A percentile compares a stretch with the other conserved stretches of the same genome.
Conservation (phyloP, 2,329 filamentous ascomycete genomes). For the Mycosphaerella sp. region DNA sequence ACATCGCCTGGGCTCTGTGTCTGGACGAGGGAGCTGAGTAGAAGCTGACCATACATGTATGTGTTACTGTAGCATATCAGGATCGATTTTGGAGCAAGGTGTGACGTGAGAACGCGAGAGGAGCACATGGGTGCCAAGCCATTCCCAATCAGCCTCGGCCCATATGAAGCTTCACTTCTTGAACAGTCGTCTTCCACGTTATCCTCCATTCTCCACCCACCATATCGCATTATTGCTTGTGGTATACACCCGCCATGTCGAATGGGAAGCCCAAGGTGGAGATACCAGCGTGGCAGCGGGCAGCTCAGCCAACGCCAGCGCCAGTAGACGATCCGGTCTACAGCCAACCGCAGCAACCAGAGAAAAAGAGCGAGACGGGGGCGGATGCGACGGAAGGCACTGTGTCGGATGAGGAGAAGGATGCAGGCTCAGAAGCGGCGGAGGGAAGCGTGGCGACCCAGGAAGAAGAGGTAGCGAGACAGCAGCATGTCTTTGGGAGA, state of each 20-base stretch:
- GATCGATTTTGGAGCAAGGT: too few relatives aligned
- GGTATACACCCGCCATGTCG: constrained; percentile 21
- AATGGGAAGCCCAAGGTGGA: constrained; percentile 25
- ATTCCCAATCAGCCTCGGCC: neutral
- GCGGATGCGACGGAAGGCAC: constrained; percentile 5
- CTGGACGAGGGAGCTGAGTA: too few relatives aligned
- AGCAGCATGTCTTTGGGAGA: constrained; percentile 15
- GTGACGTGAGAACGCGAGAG: neutral
- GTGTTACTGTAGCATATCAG: too few relatives aligned
- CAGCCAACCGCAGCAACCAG: constrained; percentile 16
- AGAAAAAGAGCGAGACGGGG: constrained; percentile 5
- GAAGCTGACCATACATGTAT: too few relatives aligned
- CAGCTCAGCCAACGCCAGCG: constrained; percentile 14
- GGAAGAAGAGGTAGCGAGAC: neutral
- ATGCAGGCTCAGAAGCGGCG: neutral
- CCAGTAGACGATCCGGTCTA: constrained; percentile 20
- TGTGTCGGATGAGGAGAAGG: neutral
- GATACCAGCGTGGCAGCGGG: constrained; percentile 35
- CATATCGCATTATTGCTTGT: neutral
- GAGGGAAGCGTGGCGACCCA: neutral
- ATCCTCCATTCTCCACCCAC: neutral
- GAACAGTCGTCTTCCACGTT: neutral
- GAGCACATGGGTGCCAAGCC: neutral
- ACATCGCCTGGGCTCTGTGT: too few relatives aligned
- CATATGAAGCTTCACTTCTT: neutral